Percentiles rank a stretch among this genome's conserved stretches.
These are phyloP conservation scores for Nepenthes gracilis DNA, from an alignment of 148 eudicot species.

Conservation along the genomic window DNA sequence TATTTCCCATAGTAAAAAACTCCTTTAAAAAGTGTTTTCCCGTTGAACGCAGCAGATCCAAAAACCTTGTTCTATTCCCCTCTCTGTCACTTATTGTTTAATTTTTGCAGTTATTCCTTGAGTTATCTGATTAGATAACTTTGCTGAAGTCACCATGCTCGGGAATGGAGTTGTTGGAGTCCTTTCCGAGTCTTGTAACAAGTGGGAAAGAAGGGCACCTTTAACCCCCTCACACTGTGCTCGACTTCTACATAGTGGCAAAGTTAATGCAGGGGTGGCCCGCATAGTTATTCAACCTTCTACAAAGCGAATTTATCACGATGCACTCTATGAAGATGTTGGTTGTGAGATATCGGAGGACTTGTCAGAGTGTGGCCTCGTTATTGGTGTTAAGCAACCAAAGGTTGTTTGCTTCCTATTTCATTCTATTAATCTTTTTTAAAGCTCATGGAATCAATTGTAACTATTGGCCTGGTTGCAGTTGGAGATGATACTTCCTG, in stretches of 20 bases:
- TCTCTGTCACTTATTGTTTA: too few species aligned
- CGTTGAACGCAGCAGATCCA: too few species aligned
- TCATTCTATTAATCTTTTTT: neutral
- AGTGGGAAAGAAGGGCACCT: conserved; percentile 97
- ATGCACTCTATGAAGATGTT: conserved; percentile 85
- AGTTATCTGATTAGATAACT: neutral
- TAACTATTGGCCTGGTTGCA: conserved; percentile 23
- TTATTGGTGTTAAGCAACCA: conserved; percentile 93
- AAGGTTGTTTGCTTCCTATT: conserved; percentile 37
- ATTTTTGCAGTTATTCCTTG: too few species aligned
- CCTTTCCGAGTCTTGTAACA: conserved; percentile 78
- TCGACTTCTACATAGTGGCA: conserved; percentile 64
- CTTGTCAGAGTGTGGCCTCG: conserved; percentile 90
- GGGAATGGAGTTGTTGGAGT: conserved; percentile 95
- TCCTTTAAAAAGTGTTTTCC: too few species aligned
- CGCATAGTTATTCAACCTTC: conserved; percentile 92
- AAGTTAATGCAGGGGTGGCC: conserved; percentile 42
- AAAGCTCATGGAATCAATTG: conserved; percentile 1
- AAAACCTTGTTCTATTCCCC: too few species aligned
- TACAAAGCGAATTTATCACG: conserved; percentile 88
- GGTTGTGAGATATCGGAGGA: conserved; percentile 95
- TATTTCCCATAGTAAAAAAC: too few species aligned
- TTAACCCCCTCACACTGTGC: conserved; percentile 93
- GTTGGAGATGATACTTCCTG: conserved; percentile 96
- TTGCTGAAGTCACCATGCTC: conserved; percentile 34